A percentile compares a stretch with the other conserved stretches of the same genome.
Evolutionary conservation across 108 stramenopile genomes (phyloP).

Genomic region (Skeletonema costatum): DNA sequence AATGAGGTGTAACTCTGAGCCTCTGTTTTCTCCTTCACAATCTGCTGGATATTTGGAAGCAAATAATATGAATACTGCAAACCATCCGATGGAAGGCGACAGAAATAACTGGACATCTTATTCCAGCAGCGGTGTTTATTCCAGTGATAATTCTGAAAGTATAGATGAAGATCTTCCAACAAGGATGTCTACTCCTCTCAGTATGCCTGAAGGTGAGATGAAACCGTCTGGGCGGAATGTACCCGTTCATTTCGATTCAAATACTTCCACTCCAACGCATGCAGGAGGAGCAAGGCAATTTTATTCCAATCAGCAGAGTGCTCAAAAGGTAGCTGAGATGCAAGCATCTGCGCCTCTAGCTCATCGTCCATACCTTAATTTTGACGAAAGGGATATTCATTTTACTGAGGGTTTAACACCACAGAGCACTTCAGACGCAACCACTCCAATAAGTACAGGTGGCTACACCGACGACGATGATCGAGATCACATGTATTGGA

Average conservation of each 20-base stretch:
- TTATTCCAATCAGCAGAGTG: conserved; percentile 15
- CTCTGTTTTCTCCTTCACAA: not conserved
- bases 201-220: not conserved
- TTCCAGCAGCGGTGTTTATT: not conserved
- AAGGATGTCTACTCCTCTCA: conserved; percentile 16
- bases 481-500: not conserved
- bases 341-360: conserved; percentile 10
- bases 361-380: conserved; percentile 1
- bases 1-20: conserved; percentile 3
- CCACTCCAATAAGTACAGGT: not conserved
- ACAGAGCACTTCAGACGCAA: not conserved
- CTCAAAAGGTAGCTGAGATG: conserved; percentile 10
- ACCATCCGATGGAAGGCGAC: not conserved
- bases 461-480: conserved; percentile 27
- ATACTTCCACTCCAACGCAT: conserved; percentile 33
- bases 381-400: not conserved
- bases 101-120: not conserved
- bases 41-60: not conserved
- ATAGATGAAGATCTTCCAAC: not conserved
- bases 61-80: not conserved
- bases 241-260: not conserved
- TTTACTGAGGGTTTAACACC: not conserved
- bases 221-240: not conserved
- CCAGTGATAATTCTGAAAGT: not conserved
- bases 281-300: conserved; percentile 20